These are phyloP conservation scores for Emergomyces orientalis DNA, from an alignment of 2,329 filamentous ascomycete species.

Conservation along the genomic window DNA sequence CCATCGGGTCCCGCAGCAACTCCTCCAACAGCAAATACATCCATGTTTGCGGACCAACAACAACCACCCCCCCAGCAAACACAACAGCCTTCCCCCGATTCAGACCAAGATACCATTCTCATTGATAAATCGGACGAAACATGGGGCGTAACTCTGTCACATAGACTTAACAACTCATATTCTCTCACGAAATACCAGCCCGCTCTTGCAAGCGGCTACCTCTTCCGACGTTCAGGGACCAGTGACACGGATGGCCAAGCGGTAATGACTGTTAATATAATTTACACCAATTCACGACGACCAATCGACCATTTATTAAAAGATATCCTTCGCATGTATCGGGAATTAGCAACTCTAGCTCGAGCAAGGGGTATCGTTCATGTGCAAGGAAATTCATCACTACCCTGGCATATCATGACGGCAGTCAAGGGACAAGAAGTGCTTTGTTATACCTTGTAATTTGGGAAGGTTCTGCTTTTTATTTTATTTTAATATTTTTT, in stretches of 20 bases:
- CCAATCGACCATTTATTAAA: constrained; percentile 30
- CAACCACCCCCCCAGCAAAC: constrained; percentile 30
- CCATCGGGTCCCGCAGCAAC: constrained; percentile 34
- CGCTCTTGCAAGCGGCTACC: constrained; percentile 38
- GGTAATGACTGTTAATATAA: constrained; percentile 35
- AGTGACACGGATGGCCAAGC: constrained; percentile 35
- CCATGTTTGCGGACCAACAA: constrained; percentile 20
- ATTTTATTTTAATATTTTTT: neutral
- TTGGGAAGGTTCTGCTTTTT: neutral
- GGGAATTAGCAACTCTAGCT: constrained; percentile 36
- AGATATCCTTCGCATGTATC: constrained; percentile 37
- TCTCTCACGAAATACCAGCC: constrained; percentile 36
- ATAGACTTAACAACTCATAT: constrained; percentile 36
- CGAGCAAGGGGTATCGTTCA: constrained; percentile 35
- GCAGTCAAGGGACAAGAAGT: constrained; percentile 36
- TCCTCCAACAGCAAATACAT: constrained; percentile 18
- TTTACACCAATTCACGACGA: constrained; percentile 26
- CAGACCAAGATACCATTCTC: constrained; percentile 49
- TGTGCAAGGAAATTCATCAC: constrained; percentile 29
- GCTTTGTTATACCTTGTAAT: constrained; percentile 33
- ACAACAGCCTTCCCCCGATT: constrained; percentile 26
- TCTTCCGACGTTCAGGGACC: constrained; percentile 37
- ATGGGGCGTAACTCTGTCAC: constrained; percentile 49
- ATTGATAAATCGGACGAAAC: constrained; percentile 51
- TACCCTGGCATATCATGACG: constrained; percentile 42